Percentiles rank a stretch among this genome's conserved stretches.
phyloP scores from a whole-genome alignment of 2,329 filamentous ascomycete genomes.

The Epichloe brachyelytri region DNA sequence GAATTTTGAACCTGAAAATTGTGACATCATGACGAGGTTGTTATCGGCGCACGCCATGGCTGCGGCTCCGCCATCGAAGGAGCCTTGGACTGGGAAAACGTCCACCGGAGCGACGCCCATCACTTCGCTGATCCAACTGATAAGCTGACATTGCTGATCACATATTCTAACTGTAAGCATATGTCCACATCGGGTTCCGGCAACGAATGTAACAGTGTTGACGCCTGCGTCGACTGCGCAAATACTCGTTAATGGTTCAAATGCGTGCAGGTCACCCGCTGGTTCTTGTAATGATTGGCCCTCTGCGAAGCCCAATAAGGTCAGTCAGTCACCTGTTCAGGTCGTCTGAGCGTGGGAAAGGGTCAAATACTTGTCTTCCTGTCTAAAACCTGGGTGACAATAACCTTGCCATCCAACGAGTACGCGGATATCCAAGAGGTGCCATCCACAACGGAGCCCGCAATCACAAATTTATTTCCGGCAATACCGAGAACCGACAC shows the following conservation, averaged over 20 bases:
- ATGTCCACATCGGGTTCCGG: constrained; percentile 40
- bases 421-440: constrained; percentile 22
- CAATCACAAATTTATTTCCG: constrained; percentile 17
- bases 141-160: constrained; percentile 9
- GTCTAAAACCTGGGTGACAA: constrained; percentile 8
- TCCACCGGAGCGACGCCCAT: constrained; percentile 24
- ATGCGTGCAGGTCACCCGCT: neutral
- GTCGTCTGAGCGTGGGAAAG: neutral
- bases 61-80: constrained; percentile 14
- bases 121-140: constrained; percentile 18
- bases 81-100: constrained; percentile 17
- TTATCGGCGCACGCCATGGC: constrained; percentile 37
- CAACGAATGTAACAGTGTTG: constrained; percentile 21
- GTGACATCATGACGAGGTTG: constrained; percentile 29
- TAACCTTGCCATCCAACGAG: constrained; percentile 13
- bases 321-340: neutral
- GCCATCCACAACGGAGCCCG: constrained; percentile 21
- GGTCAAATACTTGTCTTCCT: constrained; percentile 1
- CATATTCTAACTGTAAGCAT: constrained; percentile 27
- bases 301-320: neutral
- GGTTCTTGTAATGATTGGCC: neutral
- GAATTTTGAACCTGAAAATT: constrained; percentile 17
- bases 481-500: constrained; percentile 22
- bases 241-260: constrained; percentile 35
- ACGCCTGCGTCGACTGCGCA: constrained; percentile 17